A percentile compares a stretch with the other conserved stretches of the same genome.
Conservation (phyloP, 108 stramenopile species). For the Skeletonema grethae region DNA sequence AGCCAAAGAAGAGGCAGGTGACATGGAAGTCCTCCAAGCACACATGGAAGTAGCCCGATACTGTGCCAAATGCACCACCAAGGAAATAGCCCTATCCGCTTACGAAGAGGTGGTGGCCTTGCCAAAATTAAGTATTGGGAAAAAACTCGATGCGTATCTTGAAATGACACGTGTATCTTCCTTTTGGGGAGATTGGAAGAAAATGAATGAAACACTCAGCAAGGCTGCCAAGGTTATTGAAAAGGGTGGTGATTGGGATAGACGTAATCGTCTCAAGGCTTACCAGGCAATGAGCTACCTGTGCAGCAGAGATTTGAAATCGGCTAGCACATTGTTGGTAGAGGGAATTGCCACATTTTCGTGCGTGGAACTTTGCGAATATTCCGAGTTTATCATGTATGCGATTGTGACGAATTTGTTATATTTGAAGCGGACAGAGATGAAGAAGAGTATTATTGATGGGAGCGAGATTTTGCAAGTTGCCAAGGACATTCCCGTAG, state of each 20-base stretch:
- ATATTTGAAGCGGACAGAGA: slow-evolving; percentile 78
- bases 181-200: slow-evolving; percentile 77
- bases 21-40: slow-evolving; percentile 97
- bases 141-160: slow-evolving; percentile 95
- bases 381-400: slow-evolving; percentile 91
- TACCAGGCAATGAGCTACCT: slow-evolving; percentile 89
- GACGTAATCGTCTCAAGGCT: slow-evolving; percentile 96
- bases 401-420: slow-evolving; percentile 90
- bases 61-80: slow-evolving; percentile 81
- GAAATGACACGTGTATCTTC: slow-evolving; percentile 85
- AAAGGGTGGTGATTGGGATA: slow-evolving; percentile 98
- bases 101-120: slow-evolving; percentile 82
- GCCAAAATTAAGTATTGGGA: slow-evolving; percentile 93
- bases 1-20: slow-evolving; percentile 93
- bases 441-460: slow-evolving; percentile 94
- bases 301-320: slow-evolving; percentile 80
- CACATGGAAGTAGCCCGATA: slow-evolving; percentile 85
- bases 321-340: slow-evolving; percentile 84
- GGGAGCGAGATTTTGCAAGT: slow-evolving; percentile 95
- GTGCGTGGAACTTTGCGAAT: slow-evolving; percentile 93
- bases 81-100: slow-evolving; percentile 80
- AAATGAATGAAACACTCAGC: slow-evolving; percentile 51
- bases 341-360: slow-evolving; percentile 97
- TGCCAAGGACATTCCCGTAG: slow-evolving; percentile 76
- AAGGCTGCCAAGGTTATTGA: slow-evolving; percentile 80